Conservation (phyloP, 176 grass and related monocot species). For the Lolium multiflorum region DNA sequence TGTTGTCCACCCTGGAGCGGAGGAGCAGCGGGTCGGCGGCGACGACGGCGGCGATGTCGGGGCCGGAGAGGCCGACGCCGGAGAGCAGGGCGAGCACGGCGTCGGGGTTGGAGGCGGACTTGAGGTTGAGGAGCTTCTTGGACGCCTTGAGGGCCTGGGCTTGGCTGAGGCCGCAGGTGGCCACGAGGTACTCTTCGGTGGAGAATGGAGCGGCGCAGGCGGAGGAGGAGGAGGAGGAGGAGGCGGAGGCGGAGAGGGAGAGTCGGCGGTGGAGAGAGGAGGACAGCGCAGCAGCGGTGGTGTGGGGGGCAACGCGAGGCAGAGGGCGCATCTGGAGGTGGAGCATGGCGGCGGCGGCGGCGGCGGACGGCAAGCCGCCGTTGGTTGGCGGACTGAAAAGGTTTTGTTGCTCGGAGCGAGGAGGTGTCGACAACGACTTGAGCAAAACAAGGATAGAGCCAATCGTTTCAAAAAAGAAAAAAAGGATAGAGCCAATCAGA, state of each 20-base stretch:
- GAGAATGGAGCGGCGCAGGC: neutral
- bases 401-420: neutral
- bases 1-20: neutral
- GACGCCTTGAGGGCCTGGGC: slow-evolving; percentile 31
- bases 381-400: slow-evolving; percentile 18
- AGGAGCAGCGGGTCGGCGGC: slow-evolving; percentile 39
- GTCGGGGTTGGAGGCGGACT: slow-evolving; percentile 31
- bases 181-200: slow-evolving; percentile 8
- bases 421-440: neutral
- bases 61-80: slow-evolving; percentile 21
- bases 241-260: neutral
- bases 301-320: neutral
- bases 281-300: neutral
- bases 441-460: neutral
- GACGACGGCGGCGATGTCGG: slow-evolving; percentile 26
- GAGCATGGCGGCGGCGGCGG: slow-evolving; percentile 14
- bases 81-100: slow-evolving; percentile 28
- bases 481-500: no score
- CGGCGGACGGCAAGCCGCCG: neutral
- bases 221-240: neutral
- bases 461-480: neutral
- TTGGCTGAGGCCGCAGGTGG: slow-evolving; percentile 24
- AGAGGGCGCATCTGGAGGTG: slow-evolving; percentile 8
- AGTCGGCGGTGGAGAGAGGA: slow-evolving; percentile 20
- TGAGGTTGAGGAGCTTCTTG: slow-evolving; percentile 27